A percentile compares a stretch with the other conserved stretches of the same genome.
Conservation (phyloP, 495 filamentous ascomycete genomes). For the Neurospora cerealis region DNA sequence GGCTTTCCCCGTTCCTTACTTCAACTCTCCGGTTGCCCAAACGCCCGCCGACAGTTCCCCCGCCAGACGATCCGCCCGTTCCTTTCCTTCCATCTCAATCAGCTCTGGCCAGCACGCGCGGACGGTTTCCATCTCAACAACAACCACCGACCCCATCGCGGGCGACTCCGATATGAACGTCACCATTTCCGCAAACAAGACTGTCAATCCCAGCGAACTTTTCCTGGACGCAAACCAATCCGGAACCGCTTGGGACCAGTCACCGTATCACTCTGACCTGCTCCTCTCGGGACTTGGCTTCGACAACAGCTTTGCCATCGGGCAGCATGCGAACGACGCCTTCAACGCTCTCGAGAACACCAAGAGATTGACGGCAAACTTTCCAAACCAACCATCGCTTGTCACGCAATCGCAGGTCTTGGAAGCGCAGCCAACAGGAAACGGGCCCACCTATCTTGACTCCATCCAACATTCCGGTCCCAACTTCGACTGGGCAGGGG, state of each 20-base stretch:
- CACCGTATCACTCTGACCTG: not conserved
- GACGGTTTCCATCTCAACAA: not conserved
- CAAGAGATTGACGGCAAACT: not conserved
- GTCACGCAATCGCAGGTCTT: not conserved
- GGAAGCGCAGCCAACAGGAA: not conserved
- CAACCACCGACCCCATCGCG: not conserved
- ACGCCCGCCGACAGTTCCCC: not conserved
- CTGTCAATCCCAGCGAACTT: not conserved
- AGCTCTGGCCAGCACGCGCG: not conserved
- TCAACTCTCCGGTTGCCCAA: not conserved
- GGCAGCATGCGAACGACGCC: not conserved
- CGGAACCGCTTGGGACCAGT: not conserved
- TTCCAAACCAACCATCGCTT: not conserved
- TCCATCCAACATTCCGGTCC: not conserved
- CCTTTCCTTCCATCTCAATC: not conserved
- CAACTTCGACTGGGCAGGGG: not conserved
- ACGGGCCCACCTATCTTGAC: not conserved
- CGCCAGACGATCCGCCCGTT: not conserved
- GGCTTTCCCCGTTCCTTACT: not conserved
- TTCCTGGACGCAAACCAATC: not conserved
- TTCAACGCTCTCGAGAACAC: not conserved
- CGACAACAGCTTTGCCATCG: not conserved
- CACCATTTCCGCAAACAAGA: not conserved
- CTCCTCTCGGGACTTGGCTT: not conserved
- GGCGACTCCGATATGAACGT: not conserved